phyloP scores from a whole-genome alignment of 192 early-diverging fungal genomes.

The Podila epigama region DNA sequence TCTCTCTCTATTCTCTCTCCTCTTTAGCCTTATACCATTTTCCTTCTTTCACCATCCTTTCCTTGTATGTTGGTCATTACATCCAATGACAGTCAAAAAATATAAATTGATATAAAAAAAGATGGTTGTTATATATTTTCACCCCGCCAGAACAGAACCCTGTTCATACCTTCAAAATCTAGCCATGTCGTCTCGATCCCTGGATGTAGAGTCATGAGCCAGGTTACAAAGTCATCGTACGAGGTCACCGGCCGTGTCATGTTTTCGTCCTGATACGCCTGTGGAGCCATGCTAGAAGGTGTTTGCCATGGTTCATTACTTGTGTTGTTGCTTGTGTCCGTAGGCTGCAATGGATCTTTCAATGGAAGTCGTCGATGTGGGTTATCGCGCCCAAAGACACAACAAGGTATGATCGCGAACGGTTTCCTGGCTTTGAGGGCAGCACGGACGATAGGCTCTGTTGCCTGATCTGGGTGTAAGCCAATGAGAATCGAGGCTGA shows the following conservation, averaged over 20 bases:
- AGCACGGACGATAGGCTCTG: constrained; percentile 63
- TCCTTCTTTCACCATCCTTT: no score
- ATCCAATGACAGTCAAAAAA: not conserved
- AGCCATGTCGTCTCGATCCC: constrained; percentile 43
- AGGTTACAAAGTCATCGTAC: constrained; percentile 41
- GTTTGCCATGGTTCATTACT: no score
- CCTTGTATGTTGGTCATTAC: no score
- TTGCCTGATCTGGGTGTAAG: constrained; percentile 66
- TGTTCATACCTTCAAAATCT: constrained; percentile 47
- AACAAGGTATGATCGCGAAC: constrained; percentile 67
- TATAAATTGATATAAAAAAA: no score
- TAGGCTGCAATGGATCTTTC: not conserved
- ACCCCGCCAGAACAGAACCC: constrained; percentile 37
- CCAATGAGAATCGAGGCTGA: constrained; percentile 57
- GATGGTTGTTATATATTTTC: no score
- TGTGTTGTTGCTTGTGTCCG: not conserved
- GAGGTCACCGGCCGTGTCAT: constrained; percentile 35
- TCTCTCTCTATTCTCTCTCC: no score
- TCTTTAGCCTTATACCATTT: no score
- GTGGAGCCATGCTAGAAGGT: no score
- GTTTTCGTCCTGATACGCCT: not conserved
- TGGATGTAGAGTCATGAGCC: constrained; percentile 30
- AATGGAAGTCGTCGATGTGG: constrained; percentile 48
- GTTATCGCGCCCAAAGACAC: constrained; percentile 64
- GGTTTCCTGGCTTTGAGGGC: constrained; percentile 54